Evolutionary conservation across 768 basidiomycete genomes (phyloP), one percentile per base, ranked within the genome.

Genomic region (Serendipita indica): DNA sequence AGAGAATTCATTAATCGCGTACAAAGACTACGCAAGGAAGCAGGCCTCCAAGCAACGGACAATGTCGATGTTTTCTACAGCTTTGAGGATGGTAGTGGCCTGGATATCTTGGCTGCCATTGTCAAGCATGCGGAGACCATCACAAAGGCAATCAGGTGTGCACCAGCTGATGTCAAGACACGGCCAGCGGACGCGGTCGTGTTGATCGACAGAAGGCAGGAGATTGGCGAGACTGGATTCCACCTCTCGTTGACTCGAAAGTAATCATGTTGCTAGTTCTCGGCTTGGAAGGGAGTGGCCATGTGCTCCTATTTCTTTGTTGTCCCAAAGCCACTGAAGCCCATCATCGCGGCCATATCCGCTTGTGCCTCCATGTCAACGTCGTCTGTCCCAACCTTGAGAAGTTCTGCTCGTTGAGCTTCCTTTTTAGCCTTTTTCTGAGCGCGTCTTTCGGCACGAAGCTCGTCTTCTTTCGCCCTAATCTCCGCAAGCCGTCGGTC

Each of bases 21-120:
- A 39, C 96, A 99, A 73, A 90, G 89, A 68, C 74, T 97, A 61
- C 78, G 96, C 64, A 99, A 99, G 74, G 90, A 92, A 71, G 92
- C 91, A 1, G 91, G 92, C 13, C 75, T 98, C 63, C 90, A 92
- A 70, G 85, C 94, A 18, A 92, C 91, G 4, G 96, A 99, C 67
- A 89, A 96, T 67, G 82, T 97, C 28, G 78, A 88, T 57, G 79
- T 96, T 37, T 93, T 83, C 72, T 92, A 92, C 72, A 71, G 71
- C 60, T 87, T 94, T 68, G 82, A 84, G 65, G 78, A 79, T 13
- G 86, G 81, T 25, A 65, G 74, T 6, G 84, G 85, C 10, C 72
- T 72, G 20, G 85, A 86, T 41, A 62, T 60, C 13, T 67, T 92
- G 58, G 72, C 72, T 27, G 86, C 87, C 25, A 79, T 90, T 63